phyloP scores from a whole-genome alignment of 2,329 filamentous ascomycete genomes.

The Fusarium marasasianum region DNA sequence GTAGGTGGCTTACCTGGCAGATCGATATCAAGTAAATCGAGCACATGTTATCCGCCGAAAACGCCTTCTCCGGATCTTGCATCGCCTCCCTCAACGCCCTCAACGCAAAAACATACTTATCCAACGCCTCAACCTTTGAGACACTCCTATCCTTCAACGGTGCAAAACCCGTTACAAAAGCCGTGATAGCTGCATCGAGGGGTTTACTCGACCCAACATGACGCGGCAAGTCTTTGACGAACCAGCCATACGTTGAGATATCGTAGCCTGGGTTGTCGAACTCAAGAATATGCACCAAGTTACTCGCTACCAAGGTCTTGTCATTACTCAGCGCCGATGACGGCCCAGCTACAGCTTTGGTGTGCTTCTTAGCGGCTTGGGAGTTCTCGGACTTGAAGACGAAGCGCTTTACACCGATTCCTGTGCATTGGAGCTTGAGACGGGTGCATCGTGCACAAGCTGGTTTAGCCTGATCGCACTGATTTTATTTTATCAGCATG shows the following conservation, averaged over 20 bases:
- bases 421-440: not conserved
- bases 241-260: conserved; percentile 6
- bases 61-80: not conserved
- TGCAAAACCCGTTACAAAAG: not conserved
- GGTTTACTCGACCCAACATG: not conserved
- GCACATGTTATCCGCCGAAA: conserved; percentile 9
- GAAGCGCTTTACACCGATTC: conserved; percentile 9
- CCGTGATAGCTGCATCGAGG: conserved; percentile 2
- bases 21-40: conserved; percentile 3
- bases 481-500: not conserved
- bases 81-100: not conserved
- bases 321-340: not conserved
- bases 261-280: not conserved
- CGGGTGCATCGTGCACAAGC: conserved; percentile 2
- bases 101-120: conserved; percentile 3
- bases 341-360: not conserved
- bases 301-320: not conserved
- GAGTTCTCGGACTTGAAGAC: not conserved
- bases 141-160: not conserved
- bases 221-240: not conserved
- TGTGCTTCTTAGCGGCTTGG: not conserved
- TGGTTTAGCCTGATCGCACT: conserved; percentile 28
- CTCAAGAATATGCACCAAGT: conserved; percentile 4
- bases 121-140: not conserved
- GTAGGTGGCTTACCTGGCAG: not conserved